Evolutionary conservation across 2,329 filamentous ascomycete genomes (phyloP), one percentile per base, ranked within the genome.

Genomic region (Hypoxylon sp.): DNA sequence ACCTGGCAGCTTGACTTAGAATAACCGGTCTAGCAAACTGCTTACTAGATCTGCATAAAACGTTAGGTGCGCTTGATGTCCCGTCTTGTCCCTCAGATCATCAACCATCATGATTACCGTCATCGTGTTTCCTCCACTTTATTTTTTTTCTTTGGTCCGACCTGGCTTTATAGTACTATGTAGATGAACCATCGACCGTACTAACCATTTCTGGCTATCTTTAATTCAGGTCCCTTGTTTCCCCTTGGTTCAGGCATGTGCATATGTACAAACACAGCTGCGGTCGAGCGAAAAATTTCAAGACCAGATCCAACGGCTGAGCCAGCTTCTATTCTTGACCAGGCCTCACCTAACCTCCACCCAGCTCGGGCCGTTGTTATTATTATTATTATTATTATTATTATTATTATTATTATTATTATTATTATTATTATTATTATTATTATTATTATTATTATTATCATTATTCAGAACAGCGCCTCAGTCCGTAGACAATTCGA

Each of bases 211-310:
- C 33, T 51, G 42, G 67, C 33, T 61, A 13, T 17, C 37, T 31
- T 59, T 67, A 52, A 70, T 67, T 70, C 60, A 67, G 64, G 53
- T 64, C 60, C 67, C 67, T 54, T 67, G 63, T 60, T 54, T 55
- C 57, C 35, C 42, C 50, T 67, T 63, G n/a, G 29, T 39, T 53
- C 13, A 62, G 37, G 42, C 17, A 60, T 39, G 48, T 26, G 46
- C 26, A 59, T 11, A 37, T 13, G 33, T 51, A 63, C 53, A 46
- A 26, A 54, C 13, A 63, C 19, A 55, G 29, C 31, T 59, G 48
- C 54, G 59, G 64, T 59, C 33, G 57, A 67, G 57, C 59, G 29
- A 60, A 17, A 60, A 59, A 48, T 55, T 54, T 46, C 39, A 63
- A 63, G 57, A 3, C 14, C 39, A 63, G 31, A 63, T 44, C 35